Conservation (phyloP, 306 rosid species). For the Rosa chinensis region DNA sequence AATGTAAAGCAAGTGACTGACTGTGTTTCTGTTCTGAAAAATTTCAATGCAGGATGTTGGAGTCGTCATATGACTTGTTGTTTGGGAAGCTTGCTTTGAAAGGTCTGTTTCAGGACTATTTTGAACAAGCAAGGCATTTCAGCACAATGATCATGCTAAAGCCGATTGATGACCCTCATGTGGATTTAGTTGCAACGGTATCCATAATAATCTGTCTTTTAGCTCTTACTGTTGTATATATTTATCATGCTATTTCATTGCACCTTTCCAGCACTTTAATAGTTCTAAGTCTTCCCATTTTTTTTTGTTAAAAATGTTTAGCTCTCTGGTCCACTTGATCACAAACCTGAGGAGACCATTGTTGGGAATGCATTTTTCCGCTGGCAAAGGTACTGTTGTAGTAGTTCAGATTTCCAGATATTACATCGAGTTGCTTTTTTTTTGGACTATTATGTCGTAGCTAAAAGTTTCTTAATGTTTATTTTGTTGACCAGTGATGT, state of each 20-base stretch:
- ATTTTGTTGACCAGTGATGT: constrained; percentile 53
- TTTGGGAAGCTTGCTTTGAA: constrained; percentile 85
- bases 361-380: constrained; percentile 82
- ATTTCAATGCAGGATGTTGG: constrained; percentile 70
- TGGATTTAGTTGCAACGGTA: constrained; percentile 92
- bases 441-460: constrained; percentile 1
- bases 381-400: constrained; percentile 77
- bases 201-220: constrained; percentile 18
- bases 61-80: constrained; percentile 73
- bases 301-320: constrained; percentile 41
- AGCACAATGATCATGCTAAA: constrained; percentile 80
- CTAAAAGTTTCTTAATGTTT: background rate
- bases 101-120: constrained; percentile 81
- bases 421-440: background rate
- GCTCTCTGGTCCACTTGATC: constrained; percentile 93
- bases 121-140: constrained; percentile 68
- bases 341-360: constrained; percentile 55
- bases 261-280: background rate
- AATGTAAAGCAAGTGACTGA: background rate
- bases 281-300: constrained; percentile 11
- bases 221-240: background rate
- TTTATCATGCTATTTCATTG: background rate
- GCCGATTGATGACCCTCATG: constrained; percentile 94
- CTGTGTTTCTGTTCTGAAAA: background rate
- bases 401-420: background rate